Conservation (phyloP, 2,329 filamentous ascomycete species). For the Colletotrichum camelliae region DNA sequence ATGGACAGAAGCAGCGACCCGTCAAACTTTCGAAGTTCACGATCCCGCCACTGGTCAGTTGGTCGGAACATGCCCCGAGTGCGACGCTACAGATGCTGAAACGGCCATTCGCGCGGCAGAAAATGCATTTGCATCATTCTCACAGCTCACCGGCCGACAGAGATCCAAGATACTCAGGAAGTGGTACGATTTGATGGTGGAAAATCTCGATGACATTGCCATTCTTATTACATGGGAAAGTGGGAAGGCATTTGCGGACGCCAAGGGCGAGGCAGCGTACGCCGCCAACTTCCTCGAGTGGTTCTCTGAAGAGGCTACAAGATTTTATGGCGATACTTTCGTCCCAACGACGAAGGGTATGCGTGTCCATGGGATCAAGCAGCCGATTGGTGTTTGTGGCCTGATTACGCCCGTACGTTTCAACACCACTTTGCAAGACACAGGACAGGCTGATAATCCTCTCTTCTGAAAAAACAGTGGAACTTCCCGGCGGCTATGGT, state of each 20-base stretch:
- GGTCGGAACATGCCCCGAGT: constrained; percentile 87
- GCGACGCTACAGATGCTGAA: constrained; percentile 77
- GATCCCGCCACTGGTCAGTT: constrained; percentile 83
- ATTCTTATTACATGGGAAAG: constrained; percentile 90
- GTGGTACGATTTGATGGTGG: constrained; percentile 83
- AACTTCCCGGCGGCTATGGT: constrained; percentile 86
- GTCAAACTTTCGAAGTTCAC: constrained; percentile 88
- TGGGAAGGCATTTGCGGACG: constrained; percentile 80
- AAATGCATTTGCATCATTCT: constrained; percentile 75
- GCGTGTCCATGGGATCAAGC: constrained; percentile 78
- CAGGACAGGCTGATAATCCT: background rate
- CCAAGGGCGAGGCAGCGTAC: constrained; percentile 74
- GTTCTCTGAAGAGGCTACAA: constrained; percentile 81
- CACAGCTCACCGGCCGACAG: constrained; percentile 74
- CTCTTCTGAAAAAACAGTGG: constrained; percentile 57
- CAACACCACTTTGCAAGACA: background rate
- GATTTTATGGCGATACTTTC: constrained; percentile 77
- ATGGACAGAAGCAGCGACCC: constrained; percentile 85
- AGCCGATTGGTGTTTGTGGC: constrained; percentile 86
- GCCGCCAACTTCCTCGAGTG: constrained; percentile 80
- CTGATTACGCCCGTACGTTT: constrained; percentile 72
- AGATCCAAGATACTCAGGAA: constrained; percentile 75
- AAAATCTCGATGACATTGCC: constrained; percentile 81
- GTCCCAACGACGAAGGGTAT: constrained; percentile 73
- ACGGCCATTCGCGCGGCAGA: constrained; percentile 84